Evolutionary conservation across 2,329 filamentous ascomycete species (phyloP).

Genomic region (Metarhizium robertsii): DNA sequence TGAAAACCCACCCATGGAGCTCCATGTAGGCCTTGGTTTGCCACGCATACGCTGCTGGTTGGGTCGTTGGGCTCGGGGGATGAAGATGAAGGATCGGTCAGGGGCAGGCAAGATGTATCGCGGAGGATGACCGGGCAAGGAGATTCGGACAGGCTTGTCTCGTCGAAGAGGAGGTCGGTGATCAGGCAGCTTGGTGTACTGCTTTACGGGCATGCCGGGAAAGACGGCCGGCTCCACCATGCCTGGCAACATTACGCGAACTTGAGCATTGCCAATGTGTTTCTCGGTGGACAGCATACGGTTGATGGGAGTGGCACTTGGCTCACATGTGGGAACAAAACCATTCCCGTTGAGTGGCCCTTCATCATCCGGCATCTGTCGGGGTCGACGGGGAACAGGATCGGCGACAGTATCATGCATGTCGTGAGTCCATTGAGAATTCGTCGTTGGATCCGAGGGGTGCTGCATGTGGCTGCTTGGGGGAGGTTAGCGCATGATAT

Average conservation of each 20-base stretch:
- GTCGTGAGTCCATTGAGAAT: conserved; percentile 83
- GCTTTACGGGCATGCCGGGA: conserved; percentile 69
- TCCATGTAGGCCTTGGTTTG: conserved; percentile 64
- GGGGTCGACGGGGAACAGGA: conserved; percentile 31
- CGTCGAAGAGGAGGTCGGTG: conserved; percentile 88
- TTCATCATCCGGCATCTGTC: conserved; percentile 35
- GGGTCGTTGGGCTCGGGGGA: conserved; percentile 83
- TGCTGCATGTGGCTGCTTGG: conserved; percentile 29
- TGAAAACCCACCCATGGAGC: conserved; percentile 56
- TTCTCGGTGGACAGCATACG: conserved; percentile 75
- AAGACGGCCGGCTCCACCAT: conserved; percentile 66
- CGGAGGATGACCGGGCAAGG: conserved; percentile 67
- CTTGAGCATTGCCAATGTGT: conserved; percentile 73
- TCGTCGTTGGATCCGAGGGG: conserved; percentile 53
- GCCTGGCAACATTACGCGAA: conserved; percentile 70
- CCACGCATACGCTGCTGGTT: conserved; percentile 73
- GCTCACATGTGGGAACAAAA: conserved; percentile 45
- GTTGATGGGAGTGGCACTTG: conserved; percentile 59
- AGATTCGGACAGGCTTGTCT: conserved; percentile 94
- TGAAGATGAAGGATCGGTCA: conserved; percentile 95
- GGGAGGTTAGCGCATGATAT: conserved; percentile 19
- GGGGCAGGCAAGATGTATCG: conserved; percentile 85
- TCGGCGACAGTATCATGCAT: conserved; percentile 69
- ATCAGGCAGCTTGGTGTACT: conserved; percentile 89
- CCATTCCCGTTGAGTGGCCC: conserved; percentile 46